These are phyloP conservation scores for Alternaria arborescens DNA, from an alignment of 2,329 filamentous ascomycete species.

Conservation along the genomic window DNA sequence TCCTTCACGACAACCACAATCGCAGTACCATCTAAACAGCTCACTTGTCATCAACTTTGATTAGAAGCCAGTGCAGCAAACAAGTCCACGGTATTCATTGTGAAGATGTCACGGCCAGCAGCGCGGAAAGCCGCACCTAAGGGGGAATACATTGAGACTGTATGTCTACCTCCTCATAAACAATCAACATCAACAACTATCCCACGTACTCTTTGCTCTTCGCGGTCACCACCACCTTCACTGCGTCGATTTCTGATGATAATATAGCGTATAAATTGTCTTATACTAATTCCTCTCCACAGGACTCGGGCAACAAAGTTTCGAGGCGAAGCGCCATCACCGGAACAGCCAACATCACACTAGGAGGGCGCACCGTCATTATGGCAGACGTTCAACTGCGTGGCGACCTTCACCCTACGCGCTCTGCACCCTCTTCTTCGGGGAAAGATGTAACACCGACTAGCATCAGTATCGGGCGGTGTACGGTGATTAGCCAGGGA, in stretches of 20 bases:
- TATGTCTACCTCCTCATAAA: conserved; percentile 56
- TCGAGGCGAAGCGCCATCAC: conserved; percentile 90
- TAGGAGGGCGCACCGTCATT: conserved; percentile 92
- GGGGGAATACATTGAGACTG: conserved; percentile 97
- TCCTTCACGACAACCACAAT: neutral
- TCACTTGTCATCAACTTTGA: neutral
- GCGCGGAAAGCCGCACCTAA: conserved; percentile 70
- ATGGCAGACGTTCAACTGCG: conserved; percentile 94
- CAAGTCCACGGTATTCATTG: neutral
- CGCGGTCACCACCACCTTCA: neutral
- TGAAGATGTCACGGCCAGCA: conserved; percentile 53
- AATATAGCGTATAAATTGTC: neutral
- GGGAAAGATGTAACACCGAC: conserved; percentile 47
- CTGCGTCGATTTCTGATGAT: neutral
- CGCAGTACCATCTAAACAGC: neutral
- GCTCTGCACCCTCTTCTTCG: conserved; percentile 46
- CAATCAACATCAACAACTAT: neutral
- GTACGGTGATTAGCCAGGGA: conserved; percentile 84
- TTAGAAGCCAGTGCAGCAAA: neutral
- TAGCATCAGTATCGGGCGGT: conserved; percentile 87
- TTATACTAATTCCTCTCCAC: neutral
- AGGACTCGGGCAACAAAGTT: conserved; percentile 99
- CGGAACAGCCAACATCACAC: conserved; percentile 96
- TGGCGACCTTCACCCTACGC: conserved; percentile 73
- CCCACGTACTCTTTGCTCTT: neutral